Base-by-base conservation (phyloP, 2,329 filamentous ascomycete genomes). In the Coniochaeta sp. region DNA sequence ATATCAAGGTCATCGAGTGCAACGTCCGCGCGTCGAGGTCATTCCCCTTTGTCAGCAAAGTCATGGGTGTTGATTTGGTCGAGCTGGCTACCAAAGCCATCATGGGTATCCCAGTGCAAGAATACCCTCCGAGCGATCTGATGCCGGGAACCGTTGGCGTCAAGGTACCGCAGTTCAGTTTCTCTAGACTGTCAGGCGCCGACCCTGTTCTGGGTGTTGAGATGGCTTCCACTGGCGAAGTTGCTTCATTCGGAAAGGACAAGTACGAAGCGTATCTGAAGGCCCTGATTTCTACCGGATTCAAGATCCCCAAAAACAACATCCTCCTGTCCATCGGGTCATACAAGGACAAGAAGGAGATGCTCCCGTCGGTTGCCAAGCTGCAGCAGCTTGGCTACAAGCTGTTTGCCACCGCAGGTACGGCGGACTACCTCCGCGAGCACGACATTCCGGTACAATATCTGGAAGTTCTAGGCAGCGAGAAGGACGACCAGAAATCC, bases 1-100 rank as follows among this genome's bases (percentile, higher is more conserved):
- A 98, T 66, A 98, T 99, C 81, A 98, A 98, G 81, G 95, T 99
- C 66, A 99, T 99, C 65, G 95, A 99, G 78, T 98, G 95, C 77
- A 99, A 99, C 70, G 95, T 98, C 62, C 89, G 95, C 64, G 95
- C 95, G 17, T 97, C 95, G 54, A 86, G 95, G 65, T 98, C 93
- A 0, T 97, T 97, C 82, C 95, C 95, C 63, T 99, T 99, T 71
- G 93, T 98, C 17, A 97, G 93, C 65, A 99, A 99, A 81, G 91
- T 96, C 66, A 98, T 96, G 91, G 93, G 93, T 58, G 90, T 97
- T 58, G 93, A 99, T 72, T 82, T 99, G 64, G 97, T 99, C 65
- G 93, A 97, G 79, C 92, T 99, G 91, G 95, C 95, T 30, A 98
- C 95, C 67, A 96, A 96, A 80, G 93, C 93, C 17, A 98, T 98